Conservation (phyloP, 1,139 yeast genomes). For the Geotrichum australiense region DNA sequence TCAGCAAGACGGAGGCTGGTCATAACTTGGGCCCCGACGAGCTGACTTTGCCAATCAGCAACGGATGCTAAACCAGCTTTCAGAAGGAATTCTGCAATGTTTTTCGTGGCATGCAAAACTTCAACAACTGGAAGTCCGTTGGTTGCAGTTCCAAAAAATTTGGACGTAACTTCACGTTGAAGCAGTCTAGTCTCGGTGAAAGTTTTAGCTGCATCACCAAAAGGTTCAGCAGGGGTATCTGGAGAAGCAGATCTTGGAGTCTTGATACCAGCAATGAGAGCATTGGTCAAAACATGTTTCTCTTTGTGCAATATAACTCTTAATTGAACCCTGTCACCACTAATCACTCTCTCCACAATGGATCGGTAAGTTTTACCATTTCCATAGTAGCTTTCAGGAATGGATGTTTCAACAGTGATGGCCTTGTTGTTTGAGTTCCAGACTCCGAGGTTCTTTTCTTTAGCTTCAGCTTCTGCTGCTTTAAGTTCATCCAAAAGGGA, state of each 20-base stretch:
- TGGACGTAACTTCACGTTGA: conserved; percentile 54
- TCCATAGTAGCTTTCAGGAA: conserved; percentile 38
- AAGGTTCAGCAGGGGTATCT: conserved; percentile 40
- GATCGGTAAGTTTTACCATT: conserved; percentile 42
- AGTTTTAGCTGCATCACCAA: conserved; percentile 58
- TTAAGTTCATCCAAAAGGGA: conserved; percentile 35
- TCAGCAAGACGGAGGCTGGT: conserved; percentile 57
- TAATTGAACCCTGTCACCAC: conserved; percentile 68
- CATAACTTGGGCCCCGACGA: conserved; percentile 64
- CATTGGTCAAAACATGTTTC: conserved; percentile 44
- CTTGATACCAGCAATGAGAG: conserved; percentile 66
- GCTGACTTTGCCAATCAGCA: conserved; percentile 76
- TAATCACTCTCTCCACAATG: conserved; percentile 66
- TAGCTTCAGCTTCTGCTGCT: conserved; percentile 47
- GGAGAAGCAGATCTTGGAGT: conserved; percentile 58
- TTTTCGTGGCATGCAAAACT: conserved; percentile 62
- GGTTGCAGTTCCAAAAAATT: conserved; percentile 47
- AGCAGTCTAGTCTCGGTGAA: conserved; percentile 64
- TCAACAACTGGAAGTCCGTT: conserved; percentile 58
- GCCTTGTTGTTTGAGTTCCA: conserved; percentile 40
- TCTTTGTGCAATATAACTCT: conserved; percentile 43
- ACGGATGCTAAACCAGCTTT: conserved; percentile 67
- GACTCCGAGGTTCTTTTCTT: conserved; percentile 44
- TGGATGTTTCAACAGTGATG: conserved; percentile 33
- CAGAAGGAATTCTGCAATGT: conserved; percentile 62